Percentiles rank a stretch among this genome's conserved stretches.
Evolutionary conservation across 768 basidiomycete genomes (phyloP).

Genomic region (Psilocybe sp.): DNA sequence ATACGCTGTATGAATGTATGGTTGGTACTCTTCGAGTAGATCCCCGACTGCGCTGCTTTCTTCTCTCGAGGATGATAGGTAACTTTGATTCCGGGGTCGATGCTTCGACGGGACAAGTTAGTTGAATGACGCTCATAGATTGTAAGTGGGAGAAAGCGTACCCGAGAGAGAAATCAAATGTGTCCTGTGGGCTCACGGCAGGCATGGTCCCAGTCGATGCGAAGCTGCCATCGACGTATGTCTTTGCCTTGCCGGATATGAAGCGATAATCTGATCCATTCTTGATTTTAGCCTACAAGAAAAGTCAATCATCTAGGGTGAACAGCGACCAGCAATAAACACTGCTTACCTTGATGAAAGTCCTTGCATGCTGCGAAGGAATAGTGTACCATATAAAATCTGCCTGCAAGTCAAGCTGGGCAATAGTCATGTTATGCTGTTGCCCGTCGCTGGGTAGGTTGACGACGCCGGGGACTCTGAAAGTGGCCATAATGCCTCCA

Average conservation of each 20-base stretch:
- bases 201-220: constrained; percentile 38
- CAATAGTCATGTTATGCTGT: constrained; percentile 29
- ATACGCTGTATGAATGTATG: constrained; percentile 32
- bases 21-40: constrained; percentile 29
- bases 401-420: constrained; percentile 24
- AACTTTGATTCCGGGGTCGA: constrained; percentile 37
- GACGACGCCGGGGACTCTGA: constrained; percentile 26
- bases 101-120: constrained; percentile 24
- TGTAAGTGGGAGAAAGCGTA: constrained; percentile 13
- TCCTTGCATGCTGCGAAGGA: constrained; percentile 28
- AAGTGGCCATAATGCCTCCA: constrained; percentile 27
- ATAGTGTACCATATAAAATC: constrained; percentile 30
- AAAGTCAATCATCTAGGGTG: background rate
- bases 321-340: background rate
- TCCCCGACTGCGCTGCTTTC: constrained; percentile 29
- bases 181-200: constrained; percentile 33
- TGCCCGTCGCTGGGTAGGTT: constrained; percentile 27
- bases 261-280: constrained; percentile 49
- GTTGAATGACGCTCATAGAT: constrained; percentile 35
- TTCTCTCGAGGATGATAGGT: constrained; percentile 35
- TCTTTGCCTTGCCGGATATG: constrained; percentile 40
- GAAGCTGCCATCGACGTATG: constrained; percentile 52
- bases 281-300: constrained; percentile 36
- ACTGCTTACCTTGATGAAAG: constrained; percentile 23
- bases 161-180: constrained; percentile 39